Base-by-base conservation (phyloP, 2,329 filamentous ascomycete species). In the Chrysoporthe austroafricana region DNA sequence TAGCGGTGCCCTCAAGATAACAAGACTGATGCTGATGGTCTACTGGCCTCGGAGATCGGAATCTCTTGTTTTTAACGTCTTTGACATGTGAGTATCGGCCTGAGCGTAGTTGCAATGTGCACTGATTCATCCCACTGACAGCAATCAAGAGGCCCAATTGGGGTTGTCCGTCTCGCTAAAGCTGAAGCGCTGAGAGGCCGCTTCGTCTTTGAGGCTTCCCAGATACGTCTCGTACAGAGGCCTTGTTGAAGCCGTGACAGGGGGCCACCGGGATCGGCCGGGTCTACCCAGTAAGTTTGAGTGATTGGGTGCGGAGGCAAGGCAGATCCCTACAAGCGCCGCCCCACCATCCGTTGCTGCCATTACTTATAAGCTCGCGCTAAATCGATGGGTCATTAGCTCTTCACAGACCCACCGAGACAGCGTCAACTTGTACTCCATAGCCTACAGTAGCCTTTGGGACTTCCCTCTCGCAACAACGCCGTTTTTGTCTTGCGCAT, bases 301-400 rank as follows among this genome's bases (percentile, higher is more conserved):
- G 50, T 63, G 64, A 66, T 63, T 66, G 64, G 64, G 58, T 34
- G 58, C 57, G 46, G 48, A 14, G 26, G 11, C 36, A 18, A 39
- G 50, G 36, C n/a, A 26, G 43, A 61, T 36, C 66, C 66, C 34
- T 66, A 63, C 54, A 63, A 60, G 63, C 63, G 63, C 63, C 63
- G 59, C 59, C 66, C 63, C 63, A 63, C 21, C 59, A 54, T 16
- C 18, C 50, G 43, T 43, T 42, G 39, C 50, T 54, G 36, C 50
- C 26, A 34, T 13, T 32, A 7, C 54, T 32, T 13, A 42, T 60
- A 60, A 60, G 57, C 8, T 60, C 44, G 57, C 36, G 57, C 57
- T 60, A 60, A 16, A 44, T n/a, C 39, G 44, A 44, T 9, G 50
- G 50, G 21, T 6, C 50, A 59, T 44, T n/a, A 14, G 13, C 56